Evolutionary conservation across 768 basidiomycete genomes (phyloP).

Genomic region (Suillus decipiens): DNA sequence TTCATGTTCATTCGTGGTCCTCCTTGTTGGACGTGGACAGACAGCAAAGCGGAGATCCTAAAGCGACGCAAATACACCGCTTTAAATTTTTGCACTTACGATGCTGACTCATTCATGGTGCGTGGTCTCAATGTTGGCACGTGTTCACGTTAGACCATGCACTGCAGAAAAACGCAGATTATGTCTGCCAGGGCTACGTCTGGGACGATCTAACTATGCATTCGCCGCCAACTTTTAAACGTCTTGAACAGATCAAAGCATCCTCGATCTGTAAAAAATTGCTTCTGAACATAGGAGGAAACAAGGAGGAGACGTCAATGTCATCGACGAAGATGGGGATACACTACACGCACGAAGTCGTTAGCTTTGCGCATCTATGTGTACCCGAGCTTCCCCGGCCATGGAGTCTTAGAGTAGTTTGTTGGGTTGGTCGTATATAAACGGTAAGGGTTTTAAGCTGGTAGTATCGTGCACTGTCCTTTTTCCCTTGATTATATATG

Average conservation of each 20-base stretch:
- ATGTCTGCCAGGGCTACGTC: too few relatives aligned
- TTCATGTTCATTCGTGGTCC: neutral
- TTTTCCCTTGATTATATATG: neutral
- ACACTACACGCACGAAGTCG: constrained; percentile 50
- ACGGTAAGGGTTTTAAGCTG: neutral
- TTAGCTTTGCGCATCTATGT: neutral
- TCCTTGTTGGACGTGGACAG: neutral
- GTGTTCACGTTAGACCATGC: too few relatives aligned
- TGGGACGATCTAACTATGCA: neutral
- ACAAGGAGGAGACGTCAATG: constrained; percentile 79
- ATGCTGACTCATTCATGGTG: neutral
- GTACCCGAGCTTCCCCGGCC: neutral
- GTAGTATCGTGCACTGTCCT: neutral
- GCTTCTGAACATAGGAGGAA: constrained; percentile 23
- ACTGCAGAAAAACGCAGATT: too few relatives aligned
- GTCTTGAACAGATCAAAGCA: neutral
- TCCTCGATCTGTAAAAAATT: neutral
- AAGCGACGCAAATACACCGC: neutral
- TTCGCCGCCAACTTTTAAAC: neutral
- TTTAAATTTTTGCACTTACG: neutral
- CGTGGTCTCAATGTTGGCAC: neutral
- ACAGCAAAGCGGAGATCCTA: neutral
- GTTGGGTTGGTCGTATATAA: neutral
- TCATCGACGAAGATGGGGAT: constrained; percentile 84
- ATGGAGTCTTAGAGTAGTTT: neutral